Evolutionary conservation across 1,284 basidiomycete genomes (phyloP).

Genomic region (Sporisorium sorghi): DNA sequence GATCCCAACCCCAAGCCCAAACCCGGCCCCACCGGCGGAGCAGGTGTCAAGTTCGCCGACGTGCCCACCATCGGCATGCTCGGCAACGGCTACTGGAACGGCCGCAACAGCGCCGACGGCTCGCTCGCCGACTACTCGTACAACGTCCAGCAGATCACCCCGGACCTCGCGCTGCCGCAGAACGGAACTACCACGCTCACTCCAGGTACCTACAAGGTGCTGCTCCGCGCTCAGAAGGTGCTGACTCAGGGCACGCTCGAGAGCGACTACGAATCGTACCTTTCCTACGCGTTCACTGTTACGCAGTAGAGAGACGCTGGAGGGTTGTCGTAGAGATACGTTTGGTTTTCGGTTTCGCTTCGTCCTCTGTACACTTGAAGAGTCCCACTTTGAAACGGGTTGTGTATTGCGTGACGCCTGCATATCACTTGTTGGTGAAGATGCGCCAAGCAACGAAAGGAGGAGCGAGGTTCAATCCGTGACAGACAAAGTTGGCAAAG

Average conservation of each 20-base stretch:
- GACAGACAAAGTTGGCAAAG: no score
- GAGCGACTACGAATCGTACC: slow-evolving; percentile 76
- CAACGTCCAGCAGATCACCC: slow-evolving; percentile 30
- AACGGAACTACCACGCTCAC: slow-evolving; percentile 71
- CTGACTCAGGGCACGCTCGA: slow-evolving; percentile 74
- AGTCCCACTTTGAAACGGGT: not conserved
- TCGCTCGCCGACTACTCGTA: slow-evolving; percentile 41
- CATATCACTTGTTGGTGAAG: not conserved
- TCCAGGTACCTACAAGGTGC: slow-evolving; percentile 75
- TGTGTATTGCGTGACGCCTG: no score
- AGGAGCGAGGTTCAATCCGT: no score
- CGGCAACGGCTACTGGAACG: slow-evolving; percentile 34
- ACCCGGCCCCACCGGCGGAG: slow-evolving; percentile 1
- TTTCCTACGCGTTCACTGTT: slow-evolving; percentile 52
- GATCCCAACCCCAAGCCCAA: slow-evolving; percentile 12
- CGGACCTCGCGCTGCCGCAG: slow-evolving; percentile 32
- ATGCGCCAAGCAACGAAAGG: no score
- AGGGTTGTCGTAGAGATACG: not conserved
- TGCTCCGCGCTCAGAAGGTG: slow-evolving; percentile 75
- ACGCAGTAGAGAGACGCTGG: slow-evolving; percentile 14
- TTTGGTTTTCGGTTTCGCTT: no score
- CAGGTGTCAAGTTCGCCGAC: slow-evolving; percentile 27
- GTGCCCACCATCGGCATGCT: slow-evolving; percentile 46
- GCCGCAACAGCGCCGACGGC: slow-evolving; percentile 44
- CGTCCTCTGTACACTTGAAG: not conserved